These are phyloP conservation scores for Pisolithus microcarpus DNA, from an alignment of 768 basidiomycete species.

Conservation along the genomic window DNA sequence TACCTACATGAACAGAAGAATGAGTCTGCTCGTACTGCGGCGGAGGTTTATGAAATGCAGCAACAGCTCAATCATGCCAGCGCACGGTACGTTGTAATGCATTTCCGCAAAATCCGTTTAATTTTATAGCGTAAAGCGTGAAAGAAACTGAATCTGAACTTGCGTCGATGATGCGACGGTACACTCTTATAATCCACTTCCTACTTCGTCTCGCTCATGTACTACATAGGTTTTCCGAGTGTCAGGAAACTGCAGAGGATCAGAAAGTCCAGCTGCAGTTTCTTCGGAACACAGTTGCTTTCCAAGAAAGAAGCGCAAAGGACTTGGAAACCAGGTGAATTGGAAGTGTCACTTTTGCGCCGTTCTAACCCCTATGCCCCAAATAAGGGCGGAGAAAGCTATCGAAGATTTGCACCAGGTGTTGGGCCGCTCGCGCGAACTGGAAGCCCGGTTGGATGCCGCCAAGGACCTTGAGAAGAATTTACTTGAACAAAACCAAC, in stretches of 20 bases:
- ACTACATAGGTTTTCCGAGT: slow-evolving; percentile 16
- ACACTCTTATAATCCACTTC: slow-evolving; percentile 15
- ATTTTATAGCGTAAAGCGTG: slow-evolving; percentile 15
- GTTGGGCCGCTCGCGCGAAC: slow-evolving; percentile 17
- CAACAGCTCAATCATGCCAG: slow-evolving; percentile 18
- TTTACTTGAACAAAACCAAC: slow-evolving; percentile 18
- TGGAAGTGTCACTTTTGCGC: background rate
- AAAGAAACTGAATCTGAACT: slow-evolving; percentile 21
- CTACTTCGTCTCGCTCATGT: slow-evolving; percentile 9
- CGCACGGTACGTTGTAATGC: slow-evolving; percentile 10
- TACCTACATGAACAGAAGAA: slow-evolving; percentile 23
- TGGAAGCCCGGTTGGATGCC: slow-evolving; percentile 23
- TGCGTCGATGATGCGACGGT: slow-evolving; percentile 27
- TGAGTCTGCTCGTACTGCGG: slow-evolving; percentile 19
- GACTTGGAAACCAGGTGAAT: slow-evolving; percentile 21
- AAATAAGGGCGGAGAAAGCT: slow-evolving; percentile 12
- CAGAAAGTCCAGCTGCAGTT: slow-evolving; percentile 20
- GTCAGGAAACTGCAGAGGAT: slow-evolving; percentile 19
- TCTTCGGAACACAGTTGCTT: slow-evolving; percentile 24
- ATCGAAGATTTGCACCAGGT: slow-evolving; percentile 15
- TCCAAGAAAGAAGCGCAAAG: slow-evolving; percentile 24
- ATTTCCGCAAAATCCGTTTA: slow-evolving; percentile 2
- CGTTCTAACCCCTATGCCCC: slow-evolving; percentile 6
- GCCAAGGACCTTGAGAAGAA: slow-evolving; percentile 18
- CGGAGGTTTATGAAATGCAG: slow-evolving; percentile 20